Conservation (phyloP, 345 rosid genomes). For the Lenwebbia sp. region DNA sequence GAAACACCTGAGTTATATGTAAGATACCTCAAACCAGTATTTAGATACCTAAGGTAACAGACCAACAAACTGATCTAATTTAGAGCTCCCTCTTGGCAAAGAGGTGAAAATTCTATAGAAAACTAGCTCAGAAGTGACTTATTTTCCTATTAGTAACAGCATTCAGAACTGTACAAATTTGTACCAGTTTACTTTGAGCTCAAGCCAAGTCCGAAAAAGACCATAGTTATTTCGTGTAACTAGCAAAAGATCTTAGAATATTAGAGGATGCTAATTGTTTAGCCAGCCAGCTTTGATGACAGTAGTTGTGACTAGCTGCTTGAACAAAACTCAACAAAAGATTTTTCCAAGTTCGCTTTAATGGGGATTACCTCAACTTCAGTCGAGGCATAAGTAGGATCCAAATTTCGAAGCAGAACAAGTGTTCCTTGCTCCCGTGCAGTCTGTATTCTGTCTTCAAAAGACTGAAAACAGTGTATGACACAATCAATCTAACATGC, state of each 20-base stretch:
- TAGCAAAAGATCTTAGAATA: neutral
- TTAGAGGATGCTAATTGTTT: neutral
- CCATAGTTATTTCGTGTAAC: neutral
- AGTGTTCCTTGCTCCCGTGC: slow-evolving; percentile 45
- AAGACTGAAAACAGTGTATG: slow-evolving; percentile 34
- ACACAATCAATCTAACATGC: neutral
- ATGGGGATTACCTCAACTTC: slow-evolving; percentile 58
- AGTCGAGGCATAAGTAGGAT: slow-evolving; percentile 45
- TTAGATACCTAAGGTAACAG: neutral
- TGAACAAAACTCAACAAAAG: neutral
- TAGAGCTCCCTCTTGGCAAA: neutral
- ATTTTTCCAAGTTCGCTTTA: neutral
- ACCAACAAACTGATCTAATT: neutral
- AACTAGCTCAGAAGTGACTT: neutral
- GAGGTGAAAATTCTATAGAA: neutral
- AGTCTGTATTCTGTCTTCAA: slow-evolving; percentile 52
- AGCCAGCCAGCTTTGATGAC: neutral
- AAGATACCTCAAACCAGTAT: neutral
- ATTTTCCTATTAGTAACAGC: neutral
- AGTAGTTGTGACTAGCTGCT: neutral
- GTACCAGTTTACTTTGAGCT: neutral
- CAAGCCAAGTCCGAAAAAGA: neutral
- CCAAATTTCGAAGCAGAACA: slow-evolving; percentile 69
- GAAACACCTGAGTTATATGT: neutral
- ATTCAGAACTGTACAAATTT: neutral